Evolutionary conservation across 2,329 filamentous ascomycete species (phyloP), one percentile per base, ranked within the genome.

Genomic region (Penicillium vulpinum): DNA sequence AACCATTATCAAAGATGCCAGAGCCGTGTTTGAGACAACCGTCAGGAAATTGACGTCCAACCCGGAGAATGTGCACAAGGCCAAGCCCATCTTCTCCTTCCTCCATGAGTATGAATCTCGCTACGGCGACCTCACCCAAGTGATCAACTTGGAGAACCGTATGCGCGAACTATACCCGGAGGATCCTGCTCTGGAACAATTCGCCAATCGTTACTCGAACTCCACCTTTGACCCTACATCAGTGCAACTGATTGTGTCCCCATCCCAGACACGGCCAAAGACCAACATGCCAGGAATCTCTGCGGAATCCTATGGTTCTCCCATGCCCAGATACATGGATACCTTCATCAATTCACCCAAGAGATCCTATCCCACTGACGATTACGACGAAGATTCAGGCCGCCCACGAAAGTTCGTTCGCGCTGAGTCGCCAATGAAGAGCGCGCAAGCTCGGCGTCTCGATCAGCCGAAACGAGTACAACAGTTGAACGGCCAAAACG

Each of bases 61-160:
- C 64, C 85, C 90, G 0, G 90, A 92, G 64, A 85, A 85, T 11
- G 77, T 88, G 0, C 76, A 82, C 53, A 94, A 92, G 69, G 86
- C 92, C 9, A 95, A 94, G 72, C 85, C 89, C 0, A 84, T 99
- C 0, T 96, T 96, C 68, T 81, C 87, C 2, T 97, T 93, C 76
- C 93, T 99, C 73, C 93, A 99, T 76, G 89, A 92, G 66, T 96
- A 96, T 71, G 94, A 99, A 77, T 92, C 92, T 11, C 88, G 92
- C 62, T 99, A 92, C 68, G 94, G 95, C 54, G 94, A 99, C 71
- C 83, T 97, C 5, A 86, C 89, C 6, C 92, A 97, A 67, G 91
- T 99, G 52, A 86, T 87, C 62, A 94, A 95, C 71, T 81, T 99
- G 16, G 95, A 99, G 75, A 88, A 88, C 67, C 87, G 94, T 45